Evolutionary conservation across 2,329 filamentous ascomycete genomes (phyloP).

Genomic region (Chaetomiaceae sp.): DNA sequence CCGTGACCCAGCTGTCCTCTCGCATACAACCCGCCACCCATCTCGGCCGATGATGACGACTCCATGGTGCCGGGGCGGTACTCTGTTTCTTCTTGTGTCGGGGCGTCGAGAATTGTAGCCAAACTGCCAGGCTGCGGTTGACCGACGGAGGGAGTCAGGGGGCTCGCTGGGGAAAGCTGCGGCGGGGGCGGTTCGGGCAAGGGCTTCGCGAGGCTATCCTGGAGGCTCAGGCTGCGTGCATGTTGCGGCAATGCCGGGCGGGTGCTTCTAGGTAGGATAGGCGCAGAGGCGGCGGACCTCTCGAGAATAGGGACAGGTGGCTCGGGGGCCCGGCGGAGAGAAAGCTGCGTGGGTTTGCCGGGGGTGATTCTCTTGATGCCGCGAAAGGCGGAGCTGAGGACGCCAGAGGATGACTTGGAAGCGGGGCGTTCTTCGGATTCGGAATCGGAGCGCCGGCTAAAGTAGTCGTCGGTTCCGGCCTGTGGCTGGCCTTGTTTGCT

Average conservation of each 20-base stretch:
- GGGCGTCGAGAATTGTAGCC: slow-evolving; percentile 34
- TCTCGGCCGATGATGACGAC: slow-evolving; percentile 32
- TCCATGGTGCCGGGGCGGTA: slow-evolving; percentile 47
- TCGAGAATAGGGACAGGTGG: slow-evolving; percentile 28
- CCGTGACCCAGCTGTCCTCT: slow-evolving; percentile 21
- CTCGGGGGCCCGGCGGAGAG: slow-evolving; percentile 29
- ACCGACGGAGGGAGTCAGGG: slow-evolving; percentile 30
- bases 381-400: slow-evolving; percentile 49
- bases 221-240: slow-evolving; percentile 51
- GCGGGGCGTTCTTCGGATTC: slow-evolving; percentile 38
- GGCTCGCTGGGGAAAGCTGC: slow-evolving; percentile 33
- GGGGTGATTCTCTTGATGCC: slow-evolving; percentile 46
- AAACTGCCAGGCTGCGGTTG: slow-evolving; percentile 28
- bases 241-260: slow-evolving; percentile 36
- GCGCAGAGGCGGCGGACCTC: slow-evolving; percentile 27
- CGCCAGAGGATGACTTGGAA: slow-evolving; percentile 41
- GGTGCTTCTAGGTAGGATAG: slow-evolving; percentile 22
- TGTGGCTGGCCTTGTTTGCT: slow-evolving; percentile 30
- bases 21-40: slow-evolving; percentile 24
- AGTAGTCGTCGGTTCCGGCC: slow-evolving; percentile 27
- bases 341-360: slow-evolving; percentile 39
- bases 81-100: slow-evolving; percentile 32
- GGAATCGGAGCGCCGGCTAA: slow-evolving; percentile 41
- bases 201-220: slow-evolving; percentile 54
- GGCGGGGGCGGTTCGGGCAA: slow-evolving; percentile 47